phyloP scores from a whole-genome alignment of 2,329 filamentous ascomycete species.

The Stylonectria norvegica region DNA sequence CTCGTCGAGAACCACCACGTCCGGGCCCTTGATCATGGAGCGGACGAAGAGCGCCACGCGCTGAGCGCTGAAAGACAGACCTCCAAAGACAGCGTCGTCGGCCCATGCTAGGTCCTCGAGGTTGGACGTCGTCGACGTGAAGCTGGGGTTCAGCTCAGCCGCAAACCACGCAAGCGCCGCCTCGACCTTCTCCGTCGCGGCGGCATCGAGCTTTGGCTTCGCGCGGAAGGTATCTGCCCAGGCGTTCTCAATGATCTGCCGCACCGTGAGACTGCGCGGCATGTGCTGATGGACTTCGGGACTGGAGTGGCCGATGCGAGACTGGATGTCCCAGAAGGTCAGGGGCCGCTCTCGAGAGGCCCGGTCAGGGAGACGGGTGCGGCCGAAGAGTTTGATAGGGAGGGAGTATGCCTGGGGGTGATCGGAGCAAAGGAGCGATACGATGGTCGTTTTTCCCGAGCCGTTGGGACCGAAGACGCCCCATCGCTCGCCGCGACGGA shows the following conservation, averaged over 20 bases:
- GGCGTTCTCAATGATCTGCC: slow-evolving; percentile 75
- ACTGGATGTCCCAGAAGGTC: slow-evolving; percentile 89
- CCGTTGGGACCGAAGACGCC: slow-evolving; percentile 92
- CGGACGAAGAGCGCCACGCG: slow-evolving; percentile 81
- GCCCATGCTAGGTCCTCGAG: slow-evolving; percentile 57
- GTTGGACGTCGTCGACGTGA: slow-evolving; percentile 21
- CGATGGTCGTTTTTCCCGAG: slow-evolving; percentile 91
- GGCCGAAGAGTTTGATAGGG: slow-evolving; percentile 82
- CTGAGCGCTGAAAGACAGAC: slow-evolving; percentile 76
- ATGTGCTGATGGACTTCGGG: slow-evolving; percentile 95
- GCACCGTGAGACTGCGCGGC: slow-evolving; percentile 70
- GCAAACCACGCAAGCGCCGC: slow-evolving; percentile 74
- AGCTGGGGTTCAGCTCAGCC: slow-evolving; percentile 64
- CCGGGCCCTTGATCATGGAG: slow-evolving; percentile 74
- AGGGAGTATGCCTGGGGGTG: slow-evolving; percentile 92
- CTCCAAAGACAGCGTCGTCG: slow-evolving; percentile 63
- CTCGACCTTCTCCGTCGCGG: slow-evolving; percentile 59
- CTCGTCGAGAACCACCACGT: slow-evolving; percentile 82
- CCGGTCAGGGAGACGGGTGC: slow-evolving; percentile 70
- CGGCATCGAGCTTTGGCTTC: slow-evolving; percentile 59
- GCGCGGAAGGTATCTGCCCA: slow-evolving; percentile 86
- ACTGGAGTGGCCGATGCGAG: slow-evolving; percentile 85
- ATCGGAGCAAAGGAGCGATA: slow-evolving; percentile 90
- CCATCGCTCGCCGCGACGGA: slow-evolving; percentile 81
- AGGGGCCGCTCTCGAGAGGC: slow-evolving; percentile 66